Evolutionary conservation across 2,329 filamentous ascomycete genomes (phyloP).

Genomic region (Aureobasidium zeae): DNA sequence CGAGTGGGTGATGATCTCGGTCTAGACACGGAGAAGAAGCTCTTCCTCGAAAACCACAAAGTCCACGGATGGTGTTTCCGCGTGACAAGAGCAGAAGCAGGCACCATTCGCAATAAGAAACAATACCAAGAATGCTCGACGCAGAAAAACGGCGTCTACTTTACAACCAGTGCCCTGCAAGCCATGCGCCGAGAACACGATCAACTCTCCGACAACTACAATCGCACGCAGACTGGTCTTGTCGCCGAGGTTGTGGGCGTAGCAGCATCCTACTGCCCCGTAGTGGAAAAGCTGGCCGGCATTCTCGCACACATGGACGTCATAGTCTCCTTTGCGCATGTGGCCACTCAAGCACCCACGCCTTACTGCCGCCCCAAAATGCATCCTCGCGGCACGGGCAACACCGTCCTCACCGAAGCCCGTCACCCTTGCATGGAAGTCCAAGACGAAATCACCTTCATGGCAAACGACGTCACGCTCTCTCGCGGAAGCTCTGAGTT

Average conservation of each 20-base stretch:
- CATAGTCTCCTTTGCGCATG: slow-evolving; percentile 86
- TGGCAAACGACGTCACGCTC: slow-evolving; percentile 89
- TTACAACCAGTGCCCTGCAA: slow-evolving; percentile 77
- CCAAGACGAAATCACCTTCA: slow-evolving; percentile 97
- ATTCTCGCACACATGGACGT: slow-evolving; percentile 91
- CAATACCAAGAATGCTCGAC: slow-evolving; percentile 92
- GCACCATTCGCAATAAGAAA: slow-evolving; percentile 84
- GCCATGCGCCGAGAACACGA: slow-evolving; percentile 82
- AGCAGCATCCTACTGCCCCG: slow-evolving; percentile 86
- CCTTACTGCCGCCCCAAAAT: slow-evolving; percentile 88
- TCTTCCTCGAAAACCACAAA: slow-evolving; percentile 93
- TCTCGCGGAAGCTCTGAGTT: slow-evolving; percentile 74
- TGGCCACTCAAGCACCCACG: slow-evolving; percentile 83
- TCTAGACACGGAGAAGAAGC: slow-evolving; percentile 95
- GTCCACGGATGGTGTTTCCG: slow-evolving; percentile 96
- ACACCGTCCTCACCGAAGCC: slow-evolving; percentile 83
- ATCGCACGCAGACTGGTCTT: slow-evolving; percentile 81
- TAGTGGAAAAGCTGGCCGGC: slow-evolving; percentile 78
- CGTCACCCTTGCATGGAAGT: slow-evolving; percentile 97
- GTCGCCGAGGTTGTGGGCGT: slow-evolving; percentile 90
- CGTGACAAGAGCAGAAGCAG: slow-evolving; percentile 79
- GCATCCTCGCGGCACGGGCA: slow-evolving; percentile 76
- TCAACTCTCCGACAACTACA: slow-evolving; percentile 88
- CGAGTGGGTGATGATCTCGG: slow-evolving; percentile 70
- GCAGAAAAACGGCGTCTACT: slow-evolving; percentile 98